Evolutionary conservation across 2,329 filamentous ascomycete genomes (phyloP).

Genomic region (Nothophoma quercina): DNA sequence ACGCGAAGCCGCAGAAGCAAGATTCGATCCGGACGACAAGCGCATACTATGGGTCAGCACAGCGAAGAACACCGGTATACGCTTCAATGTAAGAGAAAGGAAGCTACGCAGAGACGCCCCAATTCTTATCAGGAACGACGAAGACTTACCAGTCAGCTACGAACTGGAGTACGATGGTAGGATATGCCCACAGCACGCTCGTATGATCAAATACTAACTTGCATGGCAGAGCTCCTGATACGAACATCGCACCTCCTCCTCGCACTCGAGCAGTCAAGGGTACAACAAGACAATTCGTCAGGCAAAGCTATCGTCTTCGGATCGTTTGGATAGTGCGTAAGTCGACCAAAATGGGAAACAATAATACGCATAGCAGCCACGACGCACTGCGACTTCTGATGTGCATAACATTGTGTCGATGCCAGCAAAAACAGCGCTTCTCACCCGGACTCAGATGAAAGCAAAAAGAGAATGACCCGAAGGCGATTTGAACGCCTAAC

Average conservation of each 20-base stretch:
- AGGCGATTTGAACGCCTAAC: constrained; percentile 39
- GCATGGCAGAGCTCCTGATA: constrained; percentile 37
- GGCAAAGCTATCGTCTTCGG: constrained; percentile 74
- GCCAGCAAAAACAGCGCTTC: constrained; percentile 12
- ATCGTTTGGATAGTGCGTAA: constrained; percentile 47
- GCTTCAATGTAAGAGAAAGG: constrained; percentile 68
- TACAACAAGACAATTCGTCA: constrained; percentile 65
- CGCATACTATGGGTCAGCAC: constrained; percentile 73
- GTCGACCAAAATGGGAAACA: constrained; percentile 7
- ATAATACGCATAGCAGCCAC: neutral
- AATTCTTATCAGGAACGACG: constrained; percentile 64
- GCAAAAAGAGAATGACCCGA: constrained; percentile 32
- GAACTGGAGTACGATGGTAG: constrained; percentile 75
- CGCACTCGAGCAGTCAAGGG: constrained; percentile 69
- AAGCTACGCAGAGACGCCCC: constrained; percentile 57
- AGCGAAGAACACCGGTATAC: constrained; percentile 70
- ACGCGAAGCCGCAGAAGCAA: constrained; percentile 20
- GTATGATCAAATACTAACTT: neutral
- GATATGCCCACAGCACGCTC: constrained; percentile 29
- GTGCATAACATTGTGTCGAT: neutral
- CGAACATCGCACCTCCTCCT: constrained; percentile 43
- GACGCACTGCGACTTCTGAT: neutral
- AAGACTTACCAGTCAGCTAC: constrained; percentile 74
- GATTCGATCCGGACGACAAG: constrained; percentile 23
- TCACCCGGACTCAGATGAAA: neutral